Evolutionary conservation across 495 filamentous ascomycete species (phyloP), one percentile per base, ranked within the genome.

Genomic region (Staphylotrichum tortipilum): DNA sequence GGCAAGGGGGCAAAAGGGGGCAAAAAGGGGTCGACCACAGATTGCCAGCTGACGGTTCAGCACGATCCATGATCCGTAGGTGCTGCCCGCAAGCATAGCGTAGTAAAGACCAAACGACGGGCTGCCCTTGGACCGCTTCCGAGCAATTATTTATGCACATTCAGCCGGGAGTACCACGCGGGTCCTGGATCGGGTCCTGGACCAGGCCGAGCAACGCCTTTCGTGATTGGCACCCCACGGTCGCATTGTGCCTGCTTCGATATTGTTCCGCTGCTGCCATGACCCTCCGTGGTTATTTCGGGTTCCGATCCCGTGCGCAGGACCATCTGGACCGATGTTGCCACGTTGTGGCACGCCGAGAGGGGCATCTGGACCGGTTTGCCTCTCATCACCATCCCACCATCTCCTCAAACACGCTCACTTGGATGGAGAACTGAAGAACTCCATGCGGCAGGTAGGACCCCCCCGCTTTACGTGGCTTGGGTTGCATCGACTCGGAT

Each of bases 171-270:
- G 7, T 23, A 3, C 18, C 14, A 23, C 44, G 31, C 48, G 39
- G 33, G 14, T 14, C 18, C 29, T 29, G 5, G 31, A 50, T 22
- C 48, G 39, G 33, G 14, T 14, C 18, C 29, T 29, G 5, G 18
- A 12, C 30, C 48, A 15, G 11, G 2, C 2, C 48, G 39, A n/a
- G n/a, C n/a, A n/a, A 40, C 28, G n/a, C 31, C 22, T 6, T 0
- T 15, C 29, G 2, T 30, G 0, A 50, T 50, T 50, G 48, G 48
- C 17, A 14, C 15, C 6, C 1, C 3, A 37, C 4, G n/a, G 38
- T 50, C 21, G 40, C 31, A 44, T 26, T 18, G 40, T 37, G n/a
- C 48, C 48, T 50, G 40, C 30, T 18, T 35, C 48, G 39, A 50
- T 34, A 50, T 44, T 43, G 30, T 23, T n/a, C n/a, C n/a, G n/a